Base-by-base conservation (phyloP, 441 rosid genomes). In the Populus trichocarpa region DNA sequence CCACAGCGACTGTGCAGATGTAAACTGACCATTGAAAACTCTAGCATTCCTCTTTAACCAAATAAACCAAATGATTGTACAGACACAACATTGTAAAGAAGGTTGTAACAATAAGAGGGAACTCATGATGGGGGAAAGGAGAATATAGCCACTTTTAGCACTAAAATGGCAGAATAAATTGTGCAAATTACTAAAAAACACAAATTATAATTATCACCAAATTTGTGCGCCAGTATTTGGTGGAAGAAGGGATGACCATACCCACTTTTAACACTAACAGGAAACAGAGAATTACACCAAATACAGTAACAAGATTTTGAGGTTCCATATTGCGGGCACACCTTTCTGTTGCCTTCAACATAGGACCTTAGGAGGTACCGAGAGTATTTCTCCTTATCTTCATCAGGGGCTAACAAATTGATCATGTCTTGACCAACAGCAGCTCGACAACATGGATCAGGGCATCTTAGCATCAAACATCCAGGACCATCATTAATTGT, bases 401-500 rank as follows among this genome's bases (percentile, higher is more conserved):
- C 97, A 64, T 64, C 77, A 73, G 86, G 79, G 1, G 88, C 90
- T 69, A 90, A 67, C 63, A 12, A 73, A 66, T 90, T 77, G 70
- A 93, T 86, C 98, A 93, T 88, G 71, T 89, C 94, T 82, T 85
- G 85, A 83, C 84, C 91, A 25, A 92, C 82, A 69, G 91, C 91
- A 75, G 90, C 92, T 72, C 46, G 53, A 74, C 98, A 93, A 28
- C 91, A 83, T 75, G 95, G 98, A 69, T 90, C 92, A 69, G 98
- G 98, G 84, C 98, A 93, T 80, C 91, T 86, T 79, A 93, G 84
- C 81, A 74, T 75, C 86, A 92, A 83, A 82, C 97, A 93, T 82
- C 93, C 93, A 8, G 95, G 95, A 61, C 98, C 98, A 71, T 89
- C 98, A 75, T 83, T 88, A 81, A 91, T 87, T 28, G 89, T 82